Conservation (phyloP, 257 asterid genomes). For the Solanum chiquidenum region DNA sequence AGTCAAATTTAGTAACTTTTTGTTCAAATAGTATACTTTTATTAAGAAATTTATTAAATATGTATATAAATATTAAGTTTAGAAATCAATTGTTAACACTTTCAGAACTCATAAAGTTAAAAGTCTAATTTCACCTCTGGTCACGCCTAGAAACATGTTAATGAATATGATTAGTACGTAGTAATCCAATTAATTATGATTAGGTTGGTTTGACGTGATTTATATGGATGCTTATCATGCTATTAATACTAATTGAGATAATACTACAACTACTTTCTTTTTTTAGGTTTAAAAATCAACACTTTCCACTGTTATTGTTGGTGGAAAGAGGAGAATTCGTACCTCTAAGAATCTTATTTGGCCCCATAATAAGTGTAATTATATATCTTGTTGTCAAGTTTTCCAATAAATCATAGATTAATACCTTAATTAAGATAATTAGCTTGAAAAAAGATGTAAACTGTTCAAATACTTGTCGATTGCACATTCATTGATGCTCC, state of each 20-base stretch:
- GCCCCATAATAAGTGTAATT: slow-evolving; percentile 9
- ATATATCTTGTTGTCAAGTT: background rate
- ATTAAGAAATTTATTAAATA: background rate
- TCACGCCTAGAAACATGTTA: background rate
- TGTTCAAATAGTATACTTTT: too few relatives aligned
- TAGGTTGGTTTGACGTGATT: slow-evolving; percentile 5
- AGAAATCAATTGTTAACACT: background rate
- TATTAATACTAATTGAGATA: background rate
- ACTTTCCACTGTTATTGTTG: slow-evolving; percentile 7
- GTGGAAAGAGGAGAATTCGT: background rate
- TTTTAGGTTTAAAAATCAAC: background rate
- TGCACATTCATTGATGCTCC: background rate
- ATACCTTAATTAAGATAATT: background rate
- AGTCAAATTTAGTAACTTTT: background rate
- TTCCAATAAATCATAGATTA: background rate
- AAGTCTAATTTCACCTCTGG: background rate
- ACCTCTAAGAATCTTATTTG: background rate
- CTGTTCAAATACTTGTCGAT: background rate
- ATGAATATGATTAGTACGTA: background rate
- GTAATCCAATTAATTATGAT: slow-evolving; percentile 6
- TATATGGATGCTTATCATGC: background rate
- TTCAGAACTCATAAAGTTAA: background rate
- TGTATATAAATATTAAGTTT: background rate
- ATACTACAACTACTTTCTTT: background rate
- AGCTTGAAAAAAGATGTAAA: background rate